Base-by-base conservation (phyloP, 139 green algal genomes). In the Micractinium conductrix region DNA sequence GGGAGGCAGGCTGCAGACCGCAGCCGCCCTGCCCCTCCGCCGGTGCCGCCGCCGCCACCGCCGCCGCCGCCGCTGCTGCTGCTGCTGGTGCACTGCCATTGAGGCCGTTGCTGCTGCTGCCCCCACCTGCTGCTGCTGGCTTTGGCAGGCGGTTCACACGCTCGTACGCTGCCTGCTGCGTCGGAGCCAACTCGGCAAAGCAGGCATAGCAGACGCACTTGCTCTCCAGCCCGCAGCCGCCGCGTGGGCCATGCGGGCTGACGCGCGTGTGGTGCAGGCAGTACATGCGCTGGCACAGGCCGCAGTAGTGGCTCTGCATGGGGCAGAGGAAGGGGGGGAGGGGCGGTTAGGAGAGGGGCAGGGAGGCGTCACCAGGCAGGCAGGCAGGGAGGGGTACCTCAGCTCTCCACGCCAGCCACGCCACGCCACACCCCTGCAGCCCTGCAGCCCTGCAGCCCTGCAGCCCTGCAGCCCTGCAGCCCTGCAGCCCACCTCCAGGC, bases 141-240 rank as follows among this genome's bases (percentile, higher is more conserved):
- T 76, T 37, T 10, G 76, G 76, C 38, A 82, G 76, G 8, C 76
- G 76, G 58, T 82, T 82, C 19, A 40, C 14, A 10, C 48, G 48
- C 48, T 58, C 48, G 14, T 58, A 58, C 62, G 30, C 62, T n/a
- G 62, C 62, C 62, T 70, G 62, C 62, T 35, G 26, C 28, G 62
- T 17, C 17, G 26, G 24, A 14, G 76, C 55, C 38, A 82, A 38
- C 76, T 82, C 76, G 1, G 76, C 76, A 82, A 82, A 82, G 76
- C 76, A 82, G 38, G 53, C 76, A 42, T 72, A n/a, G 76, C 76
- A 82, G 6, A 71, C 43, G 76, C 76, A 82, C 38, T 71, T 67
- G 58, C 76, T 82, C 76, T 82, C 76, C 76, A 82, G 37, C 28
- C 76, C 76, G 58, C 76, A 82, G 58, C 58, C 76, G 53, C 76